Base-by-base conservation (phyloP, 305 asterid genomes). In the Caryopteris hybrid region DNA sequence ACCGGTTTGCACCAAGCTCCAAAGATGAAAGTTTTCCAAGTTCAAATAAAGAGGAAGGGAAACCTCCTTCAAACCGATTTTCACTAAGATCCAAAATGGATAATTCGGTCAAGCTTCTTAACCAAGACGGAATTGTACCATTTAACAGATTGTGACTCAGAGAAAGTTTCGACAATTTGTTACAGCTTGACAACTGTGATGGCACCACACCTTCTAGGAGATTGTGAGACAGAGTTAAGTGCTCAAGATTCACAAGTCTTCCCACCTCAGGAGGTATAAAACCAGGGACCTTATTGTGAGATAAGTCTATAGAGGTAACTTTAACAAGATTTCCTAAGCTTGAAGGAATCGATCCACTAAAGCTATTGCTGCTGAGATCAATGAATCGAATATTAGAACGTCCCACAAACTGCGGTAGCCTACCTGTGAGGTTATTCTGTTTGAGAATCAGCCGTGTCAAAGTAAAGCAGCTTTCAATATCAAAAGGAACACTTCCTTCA, bases 1-100 rank as follows among this genome's bases (percentile, higher is more conserved):
- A 76, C 41, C 39, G 72, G 78, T 93, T 93, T 60, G 78, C 97
- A 72, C 96, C 96, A 2, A 93, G 94, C 68, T 81, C 90, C 75
- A 90, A 68, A 61, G 46, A 38, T 0, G 81, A 84, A 38, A 93
- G 94, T 83, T 78, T 81, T 43, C 70, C 80, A 16, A 87, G 84
- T 71, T 77, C 81, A 75, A 93, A 93, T 61, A 90, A 56, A 52
- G 78, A 75, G 9, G 74, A n/a, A 0, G 94, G 90, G 54, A 90
- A 58, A 34, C 80, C 88, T 52, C 97, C 97, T 14, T 60, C 52
- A 20, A 92, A 80, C 60, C 39, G 61, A 62, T 92, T 92, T 52
- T 76, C 90, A 60, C 95, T 81, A 16, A 90, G 81, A 81, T 72
- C 82, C 81, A 92, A 79, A 68, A 45, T 34, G 21, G 82, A 62